These are phyloP conservation scores for Aspergillus homomorphus DNA, from an alignment of 495 filamentous ascomycete species.

Conservation along the genomic window DNA sequence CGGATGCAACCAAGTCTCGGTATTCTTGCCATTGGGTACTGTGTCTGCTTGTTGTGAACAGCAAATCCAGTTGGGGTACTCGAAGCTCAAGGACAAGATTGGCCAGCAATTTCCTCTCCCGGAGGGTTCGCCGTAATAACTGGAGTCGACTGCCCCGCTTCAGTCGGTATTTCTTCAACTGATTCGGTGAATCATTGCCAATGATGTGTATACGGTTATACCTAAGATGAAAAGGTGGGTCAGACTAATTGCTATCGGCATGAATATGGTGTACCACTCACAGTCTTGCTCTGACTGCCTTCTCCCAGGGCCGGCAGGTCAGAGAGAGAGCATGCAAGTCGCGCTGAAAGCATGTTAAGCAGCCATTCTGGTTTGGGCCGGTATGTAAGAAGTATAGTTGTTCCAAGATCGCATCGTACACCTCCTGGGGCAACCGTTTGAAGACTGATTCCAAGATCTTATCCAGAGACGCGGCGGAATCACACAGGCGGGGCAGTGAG, in stretches of 20 bases:
- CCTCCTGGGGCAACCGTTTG: conserved; percentile 51
- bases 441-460: conserved; percentile 40
- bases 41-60: conserved; percentile 48
- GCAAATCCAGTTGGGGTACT: conserved; percentile 55
- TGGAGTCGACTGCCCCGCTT: conserved; percentile 67
- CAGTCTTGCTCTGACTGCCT: conserved; percentile 61
- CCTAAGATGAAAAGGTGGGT: conserved; percentile 30
- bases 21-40: conserved; percentile 56
- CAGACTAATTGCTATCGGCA: conserved; percentile 7
- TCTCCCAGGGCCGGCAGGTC: conserved; percentile 65
- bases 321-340: conserved; percentile 67
- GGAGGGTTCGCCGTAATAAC: conserved; percentile 72
- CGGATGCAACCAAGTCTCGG: conserved; percentile 68
- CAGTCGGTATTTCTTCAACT: conserved; percentile 65
- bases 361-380: conserved; percentile 44
- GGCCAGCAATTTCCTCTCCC: conserved; percentile 66
- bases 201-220: conserved; percentile 70
- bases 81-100: conserved; percentile 71
- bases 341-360: conserved; percentile 74
- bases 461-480: conserved; percentile 36
- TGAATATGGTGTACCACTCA: conserved; percentile 38
- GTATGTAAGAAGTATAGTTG: conserved; percentile 51
- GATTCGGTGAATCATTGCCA: conserved; percentile 60
- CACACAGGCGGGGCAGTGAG: conserved; percentile 35
- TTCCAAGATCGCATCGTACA: conserved; percentile 55